phyloP scores from a whole-genome alignment of 306 rosid species.

The Lablab purpureus region DNA sequence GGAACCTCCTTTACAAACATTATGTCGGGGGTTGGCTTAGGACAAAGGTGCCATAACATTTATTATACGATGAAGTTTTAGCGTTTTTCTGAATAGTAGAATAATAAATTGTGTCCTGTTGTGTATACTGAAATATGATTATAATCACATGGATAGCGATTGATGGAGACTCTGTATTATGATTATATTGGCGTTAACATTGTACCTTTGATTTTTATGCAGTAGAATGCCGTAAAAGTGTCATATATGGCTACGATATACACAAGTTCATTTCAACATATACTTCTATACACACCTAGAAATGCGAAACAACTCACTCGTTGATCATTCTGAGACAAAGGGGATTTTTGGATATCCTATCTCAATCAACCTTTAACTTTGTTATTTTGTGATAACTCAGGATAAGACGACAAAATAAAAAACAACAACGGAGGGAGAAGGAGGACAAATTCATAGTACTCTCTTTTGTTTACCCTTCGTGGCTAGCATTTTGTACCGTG shows the following conservation, averaged over 20 bases:
- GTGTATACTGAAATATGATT: slow-evolving; percentile 10
- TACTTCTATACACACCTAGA: slow-evolving; percentile 9
- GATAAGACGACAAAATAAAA: slow-evolving; percentile 13
- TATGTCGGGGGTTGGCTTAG: slow-evolving; percentile 35
- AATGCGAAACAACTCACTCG: slow-evolving; percentile 29
- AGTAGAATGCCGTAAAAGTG: not conserved
- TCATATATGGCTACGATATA: slow-evolving; percentile 7
- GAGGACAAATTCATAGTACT: slow-evolving; percentile 40
- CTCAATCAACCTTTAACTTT: slow-evolving; percentile 44
- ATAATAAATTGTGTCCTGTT: slow-evolving; percentile 37
- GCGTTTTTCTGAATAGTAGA: slow-evolving; percentile 22
- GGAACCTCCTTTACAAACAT: slow-evolving; percentile 1
- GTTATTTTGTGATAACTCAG: slow-evolving; percentile 10
- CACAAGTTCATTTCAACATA: not conserved
- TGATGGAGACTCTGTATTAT: slow-evolving; percentile 14
- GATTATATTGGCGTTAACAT: slow-evolving; percentile 16
- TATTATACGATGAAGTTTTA: slow-evolving; percentile 16
- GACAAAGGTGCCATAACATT: slow-evolving; percentile 21
- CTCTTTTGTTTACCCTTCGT: slow-evolving; percentile 20
- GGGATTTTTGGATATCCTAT: slow-evolving; percentile 28
- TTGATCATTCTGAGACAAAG: slow-evolving; percentile 28
- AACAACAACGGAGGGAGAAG: not conserved
- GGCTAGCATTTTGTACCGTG: slow-evolving; percentile 47
- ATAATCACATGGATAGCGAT: slow-evolving; percentile 30
- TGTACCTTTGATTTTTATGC: slow-evolving; percentile 17